phyloP scores from a whole-genome alignment of 768 basidiomycete genomes.

The Cantharellus anzutake region DNA sequence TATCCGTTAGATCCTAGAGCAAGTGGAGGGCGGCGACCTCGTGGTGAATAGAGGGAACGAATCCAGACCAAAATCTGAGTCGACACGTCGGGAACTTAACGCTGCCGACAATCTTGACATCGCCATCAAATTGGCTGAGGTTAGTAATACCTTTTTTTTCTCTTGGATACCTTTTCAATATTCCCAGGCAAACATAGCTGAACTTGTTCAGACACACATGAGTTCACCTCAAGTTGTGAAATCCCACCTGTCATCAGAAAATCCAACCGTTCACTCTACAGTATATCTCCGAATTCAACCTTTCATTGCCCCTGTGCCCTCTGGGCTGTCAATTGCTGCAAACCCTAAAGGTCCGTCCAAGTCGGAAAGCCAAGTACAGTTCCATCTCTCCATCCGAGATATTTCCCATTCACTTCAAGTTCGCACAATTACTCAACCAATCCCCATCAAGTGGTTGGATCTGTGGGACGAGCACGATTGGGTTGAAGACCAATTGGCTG shows the following conservation, averaged over 20 bases:
- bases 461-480: constrained; percentile 81
- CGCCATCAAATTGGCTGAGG: constrained; percentile 73
- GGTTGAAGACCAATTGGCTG: constrained; percentile 92
- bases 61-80: constrained; percentile 45
- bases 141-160: constrained; percentile 19
- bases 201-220: constrained; percentile 37
- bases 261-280: constrained; percentile 68
- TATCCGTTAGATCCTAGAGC: constrained; percentile 60
- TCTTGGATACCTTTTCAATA: neutral
- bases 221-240: constrained; percentile 12
- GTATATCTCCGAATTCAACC: constrained; percentile 92
- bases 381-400: constrained; percentile 54
- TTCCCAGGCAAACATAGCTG: constrained; percentile 53
- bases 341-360: constrained; percentile 5
- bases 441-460: constrained; percentile 77
- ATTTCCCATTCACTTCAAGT: constrained; percentile 60
- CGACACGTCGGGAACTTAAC: constrained; percentile 45
- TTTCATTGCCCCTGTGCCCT: constrained; percentile 30
- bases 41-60: constrained; percentile 71
- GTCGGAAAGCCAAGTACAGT: constrained; percentile 30
- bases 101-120: constrained; percentile 68
- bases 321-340: constrained; percentile 8
- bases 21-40: constrained; percentile 84
- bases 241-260: constrained; percentile 14
- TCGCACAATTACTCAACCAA: constrained; percentile 63